Percentiles rank a stretch among this genome's conserved stretches.
Conservation (phyloP, 1,284 basidiomycete species). For the Austroboletus niveus region DNA sequence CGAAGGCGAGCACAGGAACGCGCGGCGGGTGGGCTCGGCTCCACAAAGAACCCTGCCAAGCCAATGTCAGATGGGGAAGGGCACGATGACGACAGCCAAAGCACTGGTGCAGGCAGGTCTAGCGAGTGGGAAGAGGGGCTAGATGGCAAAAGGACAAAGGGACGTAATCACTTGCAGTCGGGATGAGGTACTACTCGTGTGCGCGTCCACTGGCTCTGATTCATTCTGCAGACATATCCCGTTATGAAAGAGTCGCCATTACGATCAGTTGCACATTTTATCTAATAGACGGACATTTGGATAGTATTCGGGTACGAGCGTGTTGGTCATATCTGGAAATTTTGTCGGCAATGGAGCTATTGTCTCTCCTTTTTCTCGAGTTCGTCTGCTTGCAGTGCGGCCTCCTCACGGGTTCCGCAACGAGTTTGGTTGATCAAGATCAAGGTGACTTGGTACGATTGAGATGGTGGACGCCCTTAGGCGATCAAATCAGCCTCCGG, state of each 20-base stretch:
- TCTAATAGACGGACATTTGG: conserved; percentile 38
- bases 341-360: conserved; percentile 4
- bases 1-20: conserved; percentile 75
- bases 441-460: conserved; percentile 1
- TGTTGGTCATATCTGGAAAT: conserved; percentile 25
- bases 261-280: conserved; percentile 23
- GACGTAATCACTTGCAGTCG: conserved; percentile 22
- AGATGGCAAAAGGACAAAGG: conserved; percentile 28
- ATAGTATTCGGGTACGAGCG: conserved; percentile 11
- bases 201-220: conserved; percentile 11
- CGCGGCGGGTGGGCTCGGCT: conserved; percentile 50
- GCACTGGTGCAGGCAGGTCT: conserved; percentile 19
- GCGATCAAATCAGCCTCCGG: conserved; percentile 23
- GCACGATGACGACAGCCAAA: conserved; percentile 34
- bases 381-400: conserved; percentile 27
- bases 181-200: conserved; percentile 27
- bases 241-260: conserved; percentile 27
- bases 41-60: conserved; percentile 31
- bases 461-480: conserved; percentile 1
- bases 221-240: conserved; percentile 9
- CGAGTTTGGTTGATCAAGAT: conserved; percentile 12
- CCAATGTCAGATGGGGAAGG: conserved; percentile 36
- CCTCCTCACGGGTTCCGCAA: conserved; percentile 26
- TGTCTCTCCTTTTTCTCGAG: too few species aligned
- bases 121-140: conserved; percentile 33